Evolutionary conservation across 2,329 filamentous ascomycete genomes (phyloP).

Genomic region (Aureobasidium sp.): DNA sequence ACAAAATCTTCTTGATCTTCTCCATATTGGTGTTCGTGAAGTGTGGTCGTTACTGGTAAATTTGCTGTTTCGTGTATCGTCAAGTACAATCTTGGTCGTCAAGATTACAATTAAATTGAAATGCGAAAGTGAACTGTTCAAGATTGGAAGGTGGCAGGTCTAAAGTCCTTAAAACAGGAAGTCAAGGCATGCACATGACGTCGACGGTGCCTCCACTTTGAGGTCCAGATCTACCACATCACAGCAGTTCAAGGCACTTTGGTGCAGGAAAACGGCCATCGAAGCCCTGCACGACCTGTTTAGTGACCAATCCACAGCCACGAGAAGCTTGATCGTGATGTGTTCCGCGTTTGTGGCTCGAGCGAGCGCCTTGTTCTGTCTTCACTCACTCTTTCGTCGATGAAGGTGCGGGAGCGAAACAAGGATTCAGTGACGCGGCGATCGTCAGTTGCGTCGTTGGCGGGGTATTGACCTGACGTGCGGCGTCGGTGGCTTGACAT

Average conservation of each 20-base stretch:
- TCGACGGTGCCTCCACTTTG: neutral
- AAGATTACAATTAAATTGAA: neutral
- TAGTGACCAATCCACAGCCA: neutral
- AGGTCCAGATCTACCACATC: neutral
- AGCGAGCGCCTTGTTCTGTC: neutral
- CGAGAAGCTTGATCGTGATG: neutral
- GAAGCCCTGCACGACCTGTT: neutral
- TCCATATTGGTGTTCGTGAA: slow-evolving; percentile 26
- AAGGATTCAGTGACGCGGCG: neutral
- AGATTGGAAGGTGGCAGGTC: neutral
- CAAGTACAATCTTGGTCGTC: neutral
- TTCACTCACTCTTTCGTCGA: neutral
- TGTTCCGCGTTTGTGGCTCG: slow-evolving; percentile 1
- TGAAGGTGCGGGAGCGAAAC: neutral
- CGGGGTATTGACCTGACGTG: neutral
- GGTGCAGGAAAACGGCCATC: neutral
- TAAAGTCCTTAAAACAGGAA: neutral
- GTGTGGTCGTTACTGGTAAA: neutral
- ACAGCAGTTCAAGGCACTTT: neutral
- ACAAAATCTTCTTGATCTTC: slow-evolving; percentile 40
- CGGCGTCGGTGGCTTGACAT: neutral
- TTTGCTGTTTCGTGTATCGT: neutral
- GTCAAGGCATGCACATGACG: neutral
- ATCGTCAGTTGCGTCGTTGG: neutral
- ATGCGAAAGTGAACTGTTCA: neutral